Conservation (phyloP, 495 filamentous ascomycete genomes). For the Hypoxylon fragiforme region DNA sequence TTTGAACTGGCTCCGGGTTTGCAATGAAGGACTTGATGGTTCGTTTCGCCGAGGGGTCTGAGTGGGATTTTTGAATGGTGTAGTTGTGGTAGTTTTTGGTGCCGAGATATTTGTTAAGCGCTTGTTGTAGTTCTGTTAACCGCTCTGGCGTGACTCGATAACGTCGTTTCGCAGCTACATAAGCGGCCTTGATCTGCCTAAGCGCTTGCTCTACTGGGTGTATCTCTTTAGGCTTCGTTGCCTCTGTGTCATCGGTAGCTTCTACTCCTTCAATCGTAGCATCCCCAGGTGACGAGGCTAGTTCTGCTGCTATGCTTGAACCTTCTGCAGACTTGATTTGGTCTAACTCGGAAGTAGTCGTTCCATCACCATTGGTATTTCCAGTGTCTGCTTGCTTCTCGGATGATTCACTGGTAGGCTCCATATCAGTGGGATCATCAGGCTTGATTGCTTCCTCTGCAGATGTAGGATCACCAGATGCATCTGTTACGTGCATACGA, state of each 20-base stretch:
- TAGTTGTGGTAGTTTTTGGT: conserved; percentile 95
- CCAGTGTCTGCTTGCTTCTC: conserved; percentile 4
- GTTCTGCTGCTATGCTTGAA: conserved; percentile 11
- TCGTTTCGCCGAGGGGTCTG: conserved; percentile 80
- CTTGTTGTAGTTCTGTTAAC: conserved; percentile 69
- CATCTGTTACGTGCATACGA: conserved; percentile 43
- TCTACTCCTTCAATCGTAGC: conserved; percentile 6
- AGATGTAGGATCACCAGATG: conserved; percentile 11
- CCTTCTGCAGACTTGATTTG: conserved; percentile 7
- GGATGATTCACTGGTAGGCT: conserved; percentile 10
- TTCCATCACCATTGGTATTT: neutral
- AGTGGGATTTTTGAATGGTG: conserved; percentile 80
- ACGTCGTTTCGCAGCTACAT: conserved; percentile 71
- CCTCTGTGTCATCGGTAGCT: conserved; percentile 15
- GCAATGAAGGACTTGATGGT: conserved; percentile 87
- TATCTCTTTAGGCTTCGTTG: conserved; percentile 36
- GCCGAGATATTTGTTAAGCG: conserved; percentile 71
- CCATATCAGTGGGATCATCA: too few species aligned
- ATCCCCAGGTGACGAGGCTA: conserved; percentile 9
- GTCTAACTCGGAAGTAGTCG: conserved; percentile 8
- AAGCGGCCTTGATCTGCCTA: conserved; percentile 75
- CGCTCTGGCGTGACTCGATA: conserved; percentile 79
- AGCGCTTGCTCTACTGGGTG: conserved; percentile 63
- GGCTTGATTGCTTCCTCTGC: conserved; percentile 12
- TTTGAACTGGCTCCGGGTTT: conserved; percentile 71